A percentile compares a stretch with the other conserved stretches of the same genome.
Evolutionary conservation across 352 stramenopile genomes (phyloP).

Genomic region (Pythium aquatile): DNA sequence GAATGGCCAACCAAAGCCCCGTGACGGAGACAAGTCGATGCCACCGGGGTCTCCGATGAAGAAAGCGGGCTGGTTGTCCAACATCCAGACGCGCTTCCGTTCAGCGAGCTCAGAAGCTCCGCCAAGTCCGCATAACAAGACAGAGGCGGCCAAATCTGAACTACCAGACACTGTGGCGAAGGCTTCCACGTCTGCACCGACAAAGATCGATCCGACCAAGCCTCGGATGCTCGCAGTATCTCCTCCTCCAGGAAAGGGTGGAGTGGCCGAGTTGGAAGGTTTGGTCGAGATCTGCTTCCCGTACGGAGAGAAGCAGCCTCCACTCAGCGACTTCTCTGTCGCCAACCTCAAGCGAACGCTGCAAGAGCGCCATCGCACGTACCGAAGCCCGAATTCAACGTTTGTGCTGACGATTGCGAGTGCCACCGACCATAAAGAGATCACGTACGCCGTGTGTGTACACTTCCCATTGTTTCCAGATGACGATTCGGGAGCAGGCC

Average conservation of each 20-base stretch:
- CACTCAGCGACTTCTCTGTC: constrained; percentile 53
- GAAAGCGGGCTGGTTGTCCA: constrained; percentile 23
- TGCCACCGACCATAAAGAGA: constrained; percentile 39
- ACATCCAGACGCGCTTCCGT: constrained; percentile 29
- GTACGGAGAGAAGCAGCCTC: constrained; percentile 45
- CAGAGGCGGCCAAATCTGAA: constrained; percentile 1
- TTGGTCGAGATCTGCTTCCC: constrained; percentile 78
- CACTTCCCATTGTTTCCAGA: constrained; percentile 62
- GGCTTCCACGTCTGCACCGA: not conserved
- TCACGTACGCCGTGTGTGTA: constrained; percentile 75
- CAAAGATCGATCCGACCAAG: constrained; percentile 20
- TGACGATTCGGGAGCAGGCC: constrained; percentile 28
- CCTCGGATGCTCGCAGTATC: constrained; percentile 53
- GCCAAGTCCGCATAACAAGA: constrained; percentile 12
- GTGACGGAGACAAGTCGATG: not conserved
- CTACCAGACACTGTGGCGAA: not conserved
- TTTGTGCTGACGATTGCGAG: constrained; percentile 75
- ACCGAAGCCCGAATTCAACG: constrained; percentile 57
- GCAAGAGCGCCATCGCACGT: constrained; percentile 68
- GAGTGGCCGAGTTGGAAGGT: constrained; percentile 59
- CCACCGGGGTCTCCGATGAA: constrained; percentile 27
- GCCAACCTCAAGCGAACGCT: constrained; percentile 51
- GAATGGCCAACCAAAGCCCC: not conserved
- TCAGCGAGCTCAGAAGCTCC: constrained; percentile 14
- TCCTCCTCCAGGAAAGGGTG: constrained; percentile 33